Evolutionary conservation across 129 eudicot species (phyloP).

Genomic region (Arctium minus): DNA sequence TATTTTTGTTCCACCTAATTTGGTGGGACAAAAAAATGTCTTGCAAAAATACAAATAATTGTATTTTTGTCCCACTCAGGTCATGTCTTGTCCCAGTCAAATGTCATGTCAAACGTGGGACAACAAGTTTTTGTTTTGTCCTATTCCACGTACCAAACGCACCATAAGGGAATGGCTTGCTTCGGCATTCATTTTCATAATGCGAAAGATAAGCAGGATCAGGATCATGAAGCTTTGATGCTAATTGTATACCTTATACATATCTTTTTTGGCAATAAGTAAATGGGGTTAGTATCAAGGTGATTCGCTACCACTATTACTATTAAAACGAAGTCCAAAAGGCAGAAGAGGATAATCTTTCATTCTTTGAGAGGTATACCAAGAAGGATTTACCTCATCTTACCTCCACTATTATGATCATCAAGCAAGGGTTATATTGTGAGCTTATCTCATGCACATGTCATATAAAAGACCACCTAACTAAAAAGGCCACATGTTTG

Average conservation of each 20-base stretch:
- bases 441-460: too few species aligned
- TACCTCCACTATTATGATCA: neutral
- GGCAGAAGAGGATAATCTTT: neutral
- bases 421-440: neutral
- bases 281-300: neutral
- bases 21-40: too few species aligned
- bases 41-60: too few species aligned
- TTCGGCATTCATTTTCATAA: slow-evolving; percentile 4
- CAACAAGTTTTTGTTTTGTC: too few species aligned
- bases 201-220: neutral
- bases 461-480: neutral
- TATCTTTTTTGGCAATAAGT: neutral
- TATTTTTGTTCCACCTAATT: neutral
- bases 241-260: neutral
- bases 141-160: too few species aligned
- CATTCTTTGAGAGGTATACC: neutral
- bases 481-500: too few species aligned
- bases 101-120: too few species aligned
- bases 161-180: neutral
- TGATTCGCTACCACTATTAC: neutral
- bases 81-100: too few species aligned
- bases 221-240: neutral
- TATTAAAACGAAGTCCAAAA: neutral
- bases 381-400: neutral
- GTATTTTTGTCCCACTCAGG: too few species aligned